A percentile compares a stretch with the other conserved stretches of the same genome.
These are phyloP conservation scores for Aspergillus cavernicola DNA, from an alignment of 495 filamentous ascomycete species.

Conservation along the genomic window DNA sequence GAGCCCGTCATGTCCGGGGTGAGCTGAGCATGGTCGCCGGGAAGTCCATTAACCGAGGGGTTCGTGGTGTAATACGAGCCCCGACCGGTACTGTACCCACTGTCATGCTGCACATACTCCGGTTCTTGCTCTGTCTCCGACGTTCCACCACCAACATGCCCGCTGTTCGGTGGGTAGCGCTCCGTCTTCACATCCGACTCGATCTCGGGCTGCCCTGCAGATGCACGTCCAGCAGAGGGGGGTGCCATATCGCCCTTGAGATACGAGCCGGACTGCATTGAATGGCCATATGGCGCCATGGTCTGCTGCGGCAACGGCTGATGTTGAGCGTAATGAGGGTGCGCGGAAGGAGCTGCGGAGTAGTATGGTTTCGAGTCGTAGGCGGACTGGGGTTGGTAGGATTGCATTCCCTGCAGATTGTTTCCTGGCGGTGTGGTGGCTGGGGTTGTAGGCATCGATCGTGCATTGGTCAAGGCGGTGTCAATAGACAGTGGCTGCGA, in stretches of 20 bases:
- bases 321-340: constrained; percentile 65
- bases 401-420: constrained; percentile 71
- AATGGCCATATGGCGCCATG: constrained; percentile 65
- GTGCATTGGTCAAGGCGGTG: constrained; percentile 71
- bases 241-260: constrained; percentile 92
- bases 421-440: constrained; percentile 87
- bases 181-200: constrained; percentile 72
- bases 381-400: constrained; percentile 64
- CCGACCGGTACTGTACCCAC: constrained; percentile 63
- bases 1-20: constrained; percentile 84
- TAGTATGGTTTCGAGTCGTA: constrained; percentile 86
- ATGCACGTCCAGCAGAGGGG: constrained; percentile 65
- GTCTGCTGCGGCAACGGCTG: constrained; percentile 59
- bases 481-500: constrained; percentile 81
- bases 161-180: constrained; percentile 55
- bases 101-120: constrained; percentile 73
- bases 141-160: constrained; percentile 50
- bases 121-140: constrained; percentile 70
- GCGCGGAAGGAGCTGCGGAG: constrained; percentile 65
- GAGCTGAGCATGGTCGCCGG: constrained; percentile 75
- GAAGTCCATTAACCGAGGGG: constrained; percentile 58
- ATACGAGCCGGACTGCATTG: constrained; percentile 58
- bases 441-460: constrained; percentile 91
- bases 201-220: constrained; percentile 48
- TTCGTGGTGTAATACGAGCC: constrained; percentile 70